A percentile compares a stretch with the other conserved stretches of the same genome.
Evolutionary conservation across 176 grass and related monocot species (phyloP).

Genomic region (Dactylis glomerata): DNA sequence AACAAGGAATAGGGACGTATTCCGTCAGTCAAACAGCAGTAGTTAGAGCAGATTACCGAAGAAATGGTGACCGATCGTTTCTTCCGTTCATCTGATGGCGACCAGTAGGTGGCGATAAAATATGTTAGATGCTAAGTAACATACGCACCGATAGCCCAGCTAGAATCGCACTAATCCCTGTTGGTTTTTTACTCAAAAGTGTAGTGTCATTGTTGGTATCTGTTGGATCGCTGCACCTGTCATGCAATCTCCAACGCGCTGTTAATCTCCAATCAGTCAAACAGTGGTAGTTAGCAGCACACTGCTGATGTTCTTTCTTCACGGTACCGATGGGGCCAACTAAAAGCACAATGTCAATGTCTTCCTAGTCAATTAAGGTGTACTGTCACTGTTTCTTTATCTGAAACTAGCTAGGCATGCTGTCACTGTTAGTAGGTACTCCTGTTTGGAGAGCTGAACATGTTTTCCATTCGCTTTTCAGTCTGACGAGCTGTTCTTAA

Average conservation of each 20-base stretch:
- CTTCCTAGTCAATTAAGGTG: neutral
- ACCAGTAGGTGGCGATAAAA: constrained; percentile 3
- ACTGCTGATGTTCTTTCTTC: neutral
- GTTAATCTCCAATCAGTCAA: neutral
- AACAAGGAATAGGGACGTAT: neutral
- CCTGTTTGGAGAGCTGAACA: neutral
- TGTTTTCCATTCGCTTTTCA: neutral
- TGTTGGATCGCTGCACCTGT: neutral
- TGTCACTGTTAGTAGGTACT: constrained; percentile 4
- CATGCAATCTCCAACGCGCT: neutral
- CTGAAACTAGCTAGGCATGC: neutral
- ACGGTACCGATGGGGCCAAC: constrained; percentile 22
- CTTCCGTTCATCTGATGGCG: neutral
- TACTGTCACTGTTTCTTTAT: neutral
- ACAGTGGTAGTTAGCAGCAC: neutral
- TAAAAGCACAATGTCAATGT: neutral
- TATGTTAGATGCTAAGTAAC: neutral
- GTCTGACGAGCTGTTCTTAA: neutral
- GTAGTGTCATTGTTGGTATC: neutral
- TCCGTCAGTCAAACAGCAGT: neutral
- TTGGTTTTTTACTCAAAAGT: neutral
- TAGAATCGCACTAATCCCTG: neutral
- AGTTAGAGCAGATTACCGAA: neutral
- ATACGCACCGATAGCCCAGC: neutral
- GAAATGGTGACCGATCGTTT: neutral